Base-by-base conservation (phyloP, 78 protist species). In the Dictyostelium firmibasis region DNA sequence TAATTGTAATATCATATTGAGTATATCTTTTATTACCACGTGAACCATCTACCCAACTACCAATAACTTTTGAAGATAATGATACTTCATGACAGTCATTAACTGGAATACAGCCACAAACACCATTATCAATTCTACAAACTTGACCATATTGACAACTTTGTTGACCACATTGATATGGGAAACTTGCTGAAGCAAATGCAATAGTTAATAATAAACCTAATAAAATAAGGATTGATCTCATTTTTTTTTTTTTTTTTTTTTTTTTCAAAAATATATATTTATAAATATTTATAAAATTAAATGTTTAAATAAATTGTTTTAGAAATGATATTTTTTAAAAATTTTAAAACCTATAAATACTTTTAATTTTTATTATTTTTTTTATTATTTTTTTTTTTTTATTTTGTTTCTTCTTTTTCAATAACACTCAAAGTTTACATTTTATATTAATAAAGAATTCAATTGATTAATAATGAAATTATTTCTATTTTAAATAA, bases 1-100 rank as follows among this genome's bases (percentile, higher is more conserved):
- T 7, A 35, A 85, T 74, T 53, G 38, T 70, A 50, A 85, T 69
- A 85, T 74, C 83, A 18, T 35, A 85, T 74, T 70, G 82, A 85
- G 92, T 25, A 23, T 44, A 85, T 16, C 62, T 50, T 50, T 50
- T 50, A 50, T 50, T 50, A 16, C 62, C 62, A 50, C 62, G 62
- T 16, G 62, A 50, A 50, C 62, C 62, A 50, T 50, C 62, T 50
- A 50, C 62, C 62, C 62, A 50, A 16, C n/a, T 50, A 50, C 62
- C 62, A 16, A 50, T 18, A 14, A 50, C 62, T 16, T 50, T 50
- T 13, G 62, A 16, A 16, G 62, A 50, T 50, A 50, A 50, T 50
- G 62, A 50, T 16, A 50, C 62, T 1, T 50, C 62, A 50, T 50
- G n/a, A 1, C 62, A 50, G 16, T 50, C 62, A 50, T 50, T 50